Conservation (phyloP, 208 protist genomes). For the Acanthamoeba castellanii region DNA sequence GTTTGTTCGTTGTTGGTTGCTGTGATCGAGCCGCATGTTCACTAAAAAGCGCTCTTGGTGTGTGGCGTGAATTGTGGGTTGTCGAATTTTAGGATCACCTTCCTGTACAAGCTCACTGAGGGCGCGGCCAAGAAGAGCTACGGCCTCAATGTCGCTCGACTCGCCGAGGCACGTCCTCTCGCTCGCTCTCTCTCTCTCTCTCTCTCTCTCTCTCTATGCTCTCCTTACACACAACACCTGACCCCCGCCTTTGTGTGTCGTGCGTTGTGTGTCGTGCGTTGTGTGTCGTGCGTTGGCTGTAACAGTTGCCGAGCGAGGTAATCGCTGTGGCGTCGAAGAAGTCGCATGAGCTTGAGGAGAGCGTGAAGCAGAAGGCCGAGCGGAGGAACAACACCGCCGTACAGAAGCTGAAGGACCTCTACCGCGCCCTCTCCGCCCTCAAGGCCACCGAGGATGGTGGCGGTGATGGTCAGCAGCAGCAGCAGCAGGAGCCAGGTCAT, state of each 20-base stretch:
- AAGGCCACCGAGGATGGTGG: too few species aligned
- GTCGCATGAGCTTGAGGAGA: constrained; percentile 67
- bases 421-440: too few species aligned
- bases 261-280: not conserved
- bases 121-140: constrained; percentile 69
- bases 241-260: not conserved
- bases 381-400: too few species aligned
- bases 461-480: too few species aligned
- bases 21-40: not conserved
- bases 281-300: not conserved
- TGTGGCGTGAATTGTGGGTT: not conserved
- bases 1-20: not conserved
- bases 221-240: not conserved
- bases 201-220: not conserved
- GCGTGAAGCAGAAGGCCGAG: constrained; percentile 24
- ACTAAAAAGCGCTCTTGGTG: not conserved
- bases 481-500: too few species aligned
- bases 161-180: constrained; percentile 65
- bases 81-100: constrained; percentile 67
- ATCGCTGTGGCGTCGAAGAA: constrained; percentile 32
- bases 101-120: constrained; percentile 70
- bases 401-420: too few species aligned
- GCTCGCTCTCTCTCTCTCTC: too few species aligned
- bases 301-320: constrained; percentile 40
- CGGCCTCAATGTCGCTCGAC: constrained; percentile 70